phyloP scores from a whole-genome alignment of 1,284 basidiomycete genomes.

The Inonotus obliquus region DNA sequence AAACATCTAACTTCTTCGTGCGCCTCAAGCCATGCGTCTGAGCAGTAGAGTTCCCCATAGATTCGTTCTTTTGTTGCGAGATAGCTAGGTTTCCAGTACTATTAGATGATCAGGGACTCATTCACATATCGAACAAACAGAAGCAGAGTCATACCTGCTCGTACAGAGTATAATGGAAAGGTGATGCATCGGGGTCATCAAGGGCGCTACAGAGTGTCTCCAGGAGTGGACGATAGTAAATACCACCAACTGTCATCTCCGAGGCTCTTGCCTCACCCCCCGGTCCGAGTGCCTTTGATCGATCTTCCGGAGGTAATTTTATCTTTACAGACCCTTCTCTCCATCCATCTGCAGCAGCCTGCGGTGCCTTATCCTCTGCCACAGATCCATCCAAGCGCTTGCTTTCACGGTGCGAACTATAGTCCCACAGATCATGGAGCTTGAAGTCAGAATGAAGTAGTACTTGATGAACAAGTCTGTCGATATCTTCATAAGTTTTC shows the following conservation, averaged over 20 bases:
- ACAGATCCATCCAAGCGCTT: background rate
- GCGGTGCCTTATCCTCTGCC: background rate
- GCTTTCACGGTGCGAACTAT: background rate
- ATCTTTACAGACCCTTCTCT: background rate
- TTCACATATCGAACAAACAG: no score
- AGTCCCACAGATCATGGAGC: background rate
- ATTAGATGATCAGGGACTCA: no score
- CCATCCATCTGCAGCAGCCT: background rate
- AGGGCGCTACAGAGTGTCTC: conserved; percentile 6
- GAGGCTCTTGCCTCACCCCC: background rate
- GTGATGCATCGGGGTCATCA: conserved; percentile 1
- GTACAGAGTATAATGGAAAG: conserved; percentile 28
- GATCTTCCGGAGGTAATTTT: background rate
- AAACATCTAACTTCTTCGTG: conserved; percentile 19
- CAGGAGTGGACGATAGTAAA: conserved; percentile 12
- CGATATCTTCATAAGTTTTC: conserved; percentile 25
- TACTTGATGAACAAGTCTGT: conserved; percentile 27
- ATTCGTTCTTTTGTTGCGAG: conserved; percentile 21
- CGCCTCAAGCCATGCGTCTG: conserved; percentile 26
- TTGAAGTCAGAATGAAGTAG: conserved; percentile 25
- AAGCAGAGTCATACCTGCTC: no score
- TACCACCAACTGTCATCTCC: background rate
- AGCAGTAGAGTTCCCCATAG: conserved; percentile 29
- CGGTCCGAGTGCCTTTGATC: background rate
- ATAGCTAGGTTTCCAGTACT: conserved; percentile 24